phyloP scores from a whole-genome alignment of 352 stramenopile genomes.

The Bremia lactucae region DNA sequence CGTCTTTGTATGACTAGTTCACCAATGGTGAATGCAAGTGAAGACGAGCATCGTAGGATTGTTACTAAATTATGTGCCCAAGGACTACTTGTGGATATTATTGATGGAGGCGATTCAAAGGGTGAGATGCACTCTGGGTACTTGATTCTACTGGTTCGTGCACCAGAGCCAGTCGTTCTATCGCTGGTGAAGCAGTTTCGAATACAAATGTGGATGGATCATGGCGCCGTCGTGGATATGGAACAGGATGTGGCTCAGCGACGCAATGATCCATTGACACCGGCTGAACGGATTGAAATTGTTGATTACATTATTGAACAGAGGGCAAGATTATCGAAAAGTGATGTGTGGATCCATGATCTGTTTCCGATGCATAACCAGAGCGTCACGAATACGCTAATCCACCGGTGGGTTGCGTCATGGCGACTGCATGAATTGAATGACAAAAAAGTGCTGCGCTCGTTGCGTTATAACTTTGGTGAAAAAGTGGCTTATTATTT shows the following conservation, averaged over 20 bases:
- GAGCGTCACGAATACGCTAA: conserved; percentile 49
- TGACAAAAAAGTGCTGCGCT: conserved; percentile 54
- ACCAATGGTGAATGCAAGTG: conserved; percentile 41
- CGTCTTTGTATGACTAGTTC: conserved; percentile 51
- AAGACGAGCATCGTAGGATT: conserved; percentile 74
- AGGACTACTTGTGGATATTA: conserved; percentile 71
- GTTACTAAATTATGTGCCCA: conserved; percentile 65
- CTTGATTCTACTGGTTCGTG: conserved; percentile 63
- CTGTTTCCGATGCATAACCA: conserved; percentile 81
- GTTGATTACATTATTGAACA: conserved; percentile 80
- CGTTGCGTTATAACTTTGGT: conserved; percentile 69
- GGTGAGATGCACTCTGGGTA: conserved; percentile 75
- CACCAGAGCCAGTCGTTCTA: conserved; percentile 46
- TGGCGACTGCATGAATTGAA: conserved; percentile 43
- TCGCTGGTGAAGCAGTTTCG: conserved; percentile 54
- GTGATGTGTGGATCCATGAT: conserved; percentile 64
- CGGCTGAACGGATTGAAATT: conserved; percentile 76
- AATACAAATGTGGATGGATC: conserved; percentile 65
- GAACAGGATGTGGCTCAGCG: conserved; percentile 54
- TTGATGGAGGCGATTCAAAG: conserved; percentile 71
- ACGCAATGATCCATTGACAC: conserved; percentile 46
- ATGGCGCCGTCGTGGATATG: conserved; percentile 71
- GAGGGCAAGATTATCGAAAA: conserved; percentile 42
- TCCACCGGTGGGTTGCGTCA: conserved; percentile 56
- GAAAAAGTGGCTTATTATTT: conserved; percentile 86